phyloP scores from a whole-genome alignment of 2,329 filamentous ascomycete genomes.

The Alternaria solani region DNA sequence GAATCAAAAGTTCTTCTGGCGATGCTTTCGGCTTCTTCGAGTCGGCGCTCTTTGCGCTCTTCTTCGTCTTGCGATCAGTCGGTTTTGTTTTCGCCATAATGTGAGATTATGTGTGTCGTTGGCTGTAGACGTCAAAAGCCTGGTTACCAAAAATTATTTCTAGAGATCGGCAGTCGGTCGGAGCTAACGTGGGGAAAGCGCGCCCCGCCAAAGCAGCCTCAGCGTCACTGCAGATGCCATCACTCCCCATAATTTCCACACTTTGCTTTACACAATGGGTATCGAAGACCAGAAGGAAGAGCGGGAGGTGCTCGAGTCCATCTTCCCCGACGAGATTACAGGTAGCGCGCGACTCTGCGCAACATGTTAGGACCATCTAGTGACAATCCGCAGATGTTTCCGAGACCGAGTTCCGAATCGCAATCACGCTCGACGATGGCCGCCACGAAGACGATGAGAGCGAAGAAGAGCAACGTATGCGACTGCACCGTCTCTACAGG shows the following conservation, averaged over 20 bases:
- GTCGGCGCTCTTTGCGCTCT: slow-evolving; percentile 44
- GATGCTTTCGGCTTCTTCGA: slow-evolving; percentile 59
- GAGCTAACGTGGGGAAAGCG: slow-evolving; percentile 36
- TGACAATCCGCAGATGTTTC: slow-evolving; percentile 73
- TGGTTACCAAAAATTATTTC: slow-evolving; percentile 33
- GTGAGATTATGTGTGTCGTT: background rate
- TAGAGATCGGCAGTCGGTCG: slow-evolving; percentile 29
- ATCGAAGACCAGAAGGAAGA: slow-evolving; percentile 92
- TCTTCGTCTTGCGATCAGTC: slow-evolving; percentile 53
- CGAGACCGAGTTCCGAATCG: slow-evolving; percentile 86
- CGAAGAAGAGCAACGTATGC: slow-evolving; percentile 62
- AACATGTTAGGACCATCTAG: background rate
- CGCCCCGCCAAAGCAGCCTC: slow-evolving; percentile 32
- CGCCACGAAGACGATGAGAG: slow-evolving; percentile 61
- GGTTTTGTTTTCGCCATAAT: slow-evolving; percentile 63
- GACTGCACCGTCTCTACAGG: background rate
- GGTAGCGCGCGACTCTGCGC: slow-evolving; percentile 59
- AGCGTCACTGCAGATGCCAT: slow-evolving; percentile 18
- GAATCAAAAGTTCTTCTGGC: slow-evolving; percentile 63
- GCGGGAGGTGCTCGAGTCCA: slow-evolving; percentile 96
- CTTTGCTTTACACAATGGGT: slow-evolving; percentile 52
- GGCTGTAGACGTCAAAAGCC: slow-evolving; percentile 5
- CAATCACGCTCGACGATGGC: slow-evolving; percentile 80
- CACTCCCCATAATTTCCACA: slow-evolving; percentile 6
- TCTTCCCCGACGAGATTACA: slow-evolving; percentile 97